Base-by-base conservation (phyloP, 768 basidiomycete species). In the Russula ochroleuca region DNA sequence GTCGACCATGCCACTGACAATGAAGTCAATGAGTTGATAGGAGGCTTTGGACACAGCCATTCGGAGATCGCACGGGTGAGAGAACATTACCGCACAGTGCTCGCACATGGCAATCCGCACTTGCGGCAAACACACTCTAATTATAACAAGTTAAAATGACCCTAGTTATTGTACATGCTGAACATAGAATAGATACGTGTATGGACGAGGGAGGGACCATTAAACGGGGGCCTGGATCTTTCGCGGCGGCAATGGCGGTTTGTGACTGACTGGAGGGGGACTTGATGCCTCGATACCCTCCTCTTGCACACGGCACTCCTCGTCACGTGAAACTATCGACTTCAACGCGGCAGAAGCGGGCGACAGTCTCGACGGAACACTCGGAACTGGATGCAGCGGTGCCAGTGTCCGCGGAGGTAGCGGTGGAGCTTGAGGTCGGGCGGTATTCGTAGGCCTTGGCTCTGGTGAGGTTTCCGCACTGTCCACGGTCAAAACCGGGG, bases 261-360 rank as follows among this genome's bases (percentile, higher is more conserved):
- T 69, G 6, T 63, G 64, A 45, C 60, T 64, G 25, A 58, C 43
- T 25, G 62, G 38, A 45, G 57, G 19, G 7, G 54, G 43, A 49
- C 35, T 23, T 21, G 59, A 57, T 10, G 51, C 52, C 38, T 33
- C 40, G 43, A 28, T 19, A 41, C 43, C 48, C 60, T 55, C 54
- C 3, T 35, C 56, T 23, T 57, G 48, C 25, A 28, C 21, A 56
- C 57, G 75, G 68, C 41, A 58, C 68, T 31, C 73, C 59, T 71
- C 68, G 67, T 77, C 75, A 57, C 73, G 72, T 52, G 72, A 68
- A 33, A 75, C 85, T 58, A 88, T 86, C 45, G 77, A 78, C 74
- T 86, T 82, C 31, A 88, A 76, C 13, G 79, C 78, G 47, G 81
- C 79, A 23, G 83, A 82, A 4, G 86, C 83, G 1, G 79, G 74